Base-by-base conservation (phyloP, 176 grass and related monocot genomes). In the Urochloa ruziziensis region DNA sequence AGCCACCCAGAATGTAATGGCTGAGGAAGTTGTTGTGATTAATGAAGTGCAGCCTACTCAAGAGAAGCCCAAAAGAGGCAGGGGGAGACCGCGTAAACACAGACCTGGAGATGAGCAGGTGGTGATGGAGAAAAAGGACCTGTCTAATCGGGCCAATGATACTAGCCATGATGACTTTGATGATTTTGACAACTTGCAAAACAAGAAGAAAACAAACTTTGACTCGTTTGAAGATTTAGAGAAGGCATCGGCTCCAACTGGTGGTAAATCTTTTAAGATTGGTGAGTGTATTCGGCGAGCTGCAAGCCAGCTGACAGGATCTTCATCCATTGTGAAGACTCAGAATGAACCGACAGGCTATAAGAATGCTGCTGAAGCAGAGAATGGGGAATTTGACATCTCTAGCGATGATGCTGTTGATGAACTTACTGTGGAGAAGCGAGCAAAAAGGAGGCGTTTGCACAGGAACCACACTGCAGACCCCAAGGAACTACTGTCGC, bases 231-330 rank as follows among this genome's bases (percentile, higher is more conserved):
- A 85, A 80, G 90, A 92, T 86, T 51, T 62, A 48, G 82, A 88
- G 28, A 93, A 87, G 43, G 76, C 79, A 28, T 75, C 83, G 66
- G 76, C 89, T 39, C 36, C 88, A 80, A 47, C 82, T 86, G 46
- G 89, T 85, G 88, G 87, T 85, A 77, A 82, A 80, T 95, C 93
- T 83, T 99, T 99, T 87, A 99, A 99, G 83, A 89, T 99, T 65
- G 96, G 96, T 62, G 96, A 91, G 63, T 99, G 89, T 78, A 99
- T 99, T 82, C 90, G 93, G 62, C 90, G 96, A 76, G 96, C 91
- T 49, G 96, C 96, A 82, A 96, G 78, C 83, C 93, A 93, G 83
- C 89, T 99, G 70, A 96, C 96, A 73, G 96, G 89, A 66, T 82
- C 91, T 23, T 83, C 91, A 37, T 84, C 93, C 21, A 86, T 73